These are phyloP conservation scores for Chimonanthus salicifolius DNA, from an alignment of 164 flowering plant species.

Conservation along the genomic window DNA sequence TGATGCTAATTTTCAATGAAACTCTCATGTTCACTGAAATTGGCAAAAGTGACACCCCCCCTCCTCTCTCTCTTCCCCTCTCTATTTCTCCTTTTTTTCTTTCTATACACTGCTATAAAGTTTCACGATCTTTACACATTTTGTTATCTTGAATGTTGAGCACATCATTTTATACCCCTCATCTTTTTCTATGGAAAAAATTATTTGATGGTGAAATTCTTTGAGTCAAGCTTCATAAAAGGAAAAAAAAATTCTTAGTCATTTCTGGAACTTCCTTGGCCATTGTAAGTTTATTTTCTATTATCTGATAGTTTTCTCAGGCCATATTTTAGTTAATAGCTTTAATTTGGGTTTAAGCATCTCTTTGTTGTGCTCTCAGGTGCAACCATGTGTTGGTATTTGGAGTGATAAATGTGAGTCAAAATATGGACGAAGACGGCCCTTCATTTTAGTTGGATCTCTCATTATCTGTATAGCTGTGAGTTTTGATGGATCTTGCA, in stretches of 20 bases:
- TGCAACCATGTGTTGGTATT: slow-evolving; percentile 99
- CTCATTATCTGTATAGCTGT: slow-evolving; percentile 87
- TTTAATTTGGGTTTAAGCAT: neutral
- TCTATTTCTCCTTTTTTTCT: too few relatives aligned
- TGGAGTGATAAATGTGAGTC: slow-evolving; percentile 99
- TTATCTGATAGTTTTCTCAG: neutral
- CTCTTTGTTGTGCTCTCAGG: slow-evolving; percentile 37
- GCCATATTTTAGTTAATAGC: too few relatives aligned
- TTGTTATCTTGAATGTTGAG: too few relatives aligned
- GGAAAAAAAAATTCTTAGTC: too few relatives aligned
- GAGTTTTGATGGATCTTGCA: slow-evolving; percentile 25
- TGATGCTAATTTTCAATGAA: too few relatives aligned
- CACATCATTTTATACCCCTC: neutral
- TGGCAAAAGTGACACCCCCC: too few relatives aligned
- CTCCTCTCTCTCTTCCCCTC: too few relatives aligned
- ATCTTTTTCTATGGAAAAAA: neutral
- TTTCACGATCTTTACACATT: too few relatives aligned
- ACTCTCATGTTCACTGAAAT: too few relatives aligned
- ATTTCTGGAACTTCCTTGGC: neutral
- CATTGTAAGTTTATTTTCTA: neutral
- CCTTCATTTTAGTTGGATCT: slow-evolving; percentile 84
- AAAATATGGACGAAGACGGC: slow-evolving; percentile 94
- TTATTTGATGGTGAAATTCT: neutral
- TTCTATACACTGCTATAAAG: too few relatives aligned
- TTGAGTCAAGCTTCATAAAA: neutral